A percentile compares a stretch with the other conserved stretches of the same genome.
These are phyloP conservation scores for Linderina pennispora DNA, from an alignment of 192 early-diverging fungal species.

Conservation along the genomic window DNA sequence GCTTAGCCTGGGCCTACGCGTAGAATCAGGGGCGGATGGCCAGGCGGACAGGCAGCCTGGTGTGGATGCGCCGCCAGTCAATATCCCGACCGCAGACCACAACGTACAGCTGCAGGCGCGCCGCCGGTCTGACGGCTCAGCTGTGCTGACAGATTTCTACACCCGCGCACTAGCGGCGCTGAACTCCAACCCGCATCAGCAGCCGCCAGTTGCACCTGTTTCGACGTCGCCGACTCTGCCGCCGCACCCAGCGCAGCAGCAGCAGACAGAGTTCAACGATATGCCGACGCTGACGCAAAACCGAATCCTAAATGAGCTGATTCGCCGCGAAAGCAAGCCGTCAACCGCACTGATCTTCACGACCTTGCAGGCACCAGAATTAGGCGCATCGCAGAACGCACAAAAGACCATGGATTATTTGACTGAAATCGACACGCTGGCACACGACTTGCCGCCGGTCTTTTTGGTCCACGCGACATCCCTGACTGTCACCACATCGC, in stretches of 20 bases:
- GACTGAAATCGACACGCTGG: slow-evolving; percentile 48
- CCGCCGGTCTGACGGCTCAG: slow-evolving; percentile 32
- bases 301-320: slow-evolving; percentile 57
- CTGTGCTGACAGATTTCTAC: slow-evolving; percentile 27
- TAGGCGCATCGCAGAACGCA: slow-evolving; percentile 41
- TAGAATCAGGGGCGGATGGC: no score
- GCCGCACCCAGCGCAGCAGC: slow-evolving; percentile 3
- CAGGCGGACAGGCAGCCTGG: no score
- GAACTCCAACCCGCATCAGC: no score
- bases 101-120: slow-evolving; percentile 6
- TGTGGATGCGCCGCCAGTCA: no score
- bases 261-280: slow-evolving; percentile 49
- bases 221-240: no score
- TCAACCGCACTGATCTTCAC: slow-evolving; percentile 55
- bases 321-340: slow-evolving; percentile 45
- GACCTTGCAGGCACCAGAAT: slow-evolving; percentile 52
- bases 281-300: slow-evolving; percentile 48
- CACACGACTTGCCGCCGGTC: slow-evolving; percentile 46
- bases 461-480: slow-evolving; percentile 61
- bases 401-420: slow-evolving; percentile 45
- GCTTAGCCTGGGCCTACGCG: no score
- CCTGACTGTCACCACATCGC: slow-evolving; percentile 57
- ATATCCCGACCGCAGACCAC: no score
- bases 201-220: no score
- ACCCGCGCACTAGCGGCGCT: slow-evolving; percentile 11